These are phyloP conservation scores for Murraya paniculata DNA, from an alignment of 345 rosid genomes.

Conservation along the genomic window DNA sequence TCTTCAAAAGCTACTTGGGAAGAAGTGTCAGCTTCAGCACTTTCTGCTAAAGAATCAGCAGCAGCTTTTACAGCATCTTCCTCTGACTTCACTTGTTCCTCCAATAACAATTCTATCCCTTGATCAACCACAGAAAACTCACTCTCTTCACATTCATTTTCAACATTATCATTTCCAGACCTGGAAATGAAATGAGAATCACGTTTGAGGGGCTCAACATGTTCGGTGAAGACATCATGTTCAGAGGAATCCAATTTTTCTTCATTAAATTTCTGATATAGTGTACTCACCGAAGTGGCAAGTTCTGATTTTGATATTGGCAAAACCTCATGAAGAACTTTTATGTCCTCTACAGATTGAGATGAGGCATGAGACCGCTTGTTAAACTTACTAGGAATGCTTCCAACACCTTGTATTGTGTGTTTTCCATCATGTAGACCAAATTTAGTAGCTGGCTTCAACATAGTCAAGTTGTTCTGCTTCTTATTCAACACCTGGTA, in stretches of 20 bases:
- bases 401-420: slow-evolving; percentile 36
- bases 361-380: slow-evolving; percentile 28
- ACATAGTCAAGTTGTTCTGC: slow-evolving; percentile 32
- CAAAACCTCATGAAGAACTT: slow-evolving; percentile 80
- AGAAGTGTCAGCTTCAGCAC: slow-evolving; percentile 26
- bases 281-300: slow-evolving; percentile 30
- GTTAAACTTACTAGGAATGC: slow-evolving; percentile 41
- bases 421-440: slow-evolving; percentile 39
- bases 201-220: slow-evolving; percentile 34
- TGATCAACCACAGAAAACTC: slow-evolving; percentile 41
- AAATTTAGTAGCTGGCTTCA: slow-evolving; percentile 33
- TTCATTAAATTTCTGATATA: slow-evolving; percentile 51
- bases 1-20: slow-evolving; percentile 31
- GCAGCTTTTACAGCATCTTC: slow-evolving; percentile 23
- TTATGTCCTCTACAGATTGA: slow-evolving; percentile 47
- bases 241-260: slow-evolving; percentile 44
- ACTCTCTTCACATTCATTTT: slow-evolving; percentile 36
- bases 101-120: slow-evolving; percentile 34
- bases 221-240: slow-evolving; percentile 32
- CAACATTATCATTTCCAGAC: slow-evolving; percentile 29
- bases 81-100: slow-evolving; percentile 27
- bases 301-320: slow-evolving; percentile 50
- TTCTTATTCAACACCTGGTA: slow-evolving; percentile 33
- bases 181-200: slow-evolving; percentile 17
- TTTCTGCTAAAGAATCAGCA: slow-evolving; percentile 23